phyloP scores from a whole-genome alignment of 108 stramenopile species.

The Skeletonema potamos region DNA sequence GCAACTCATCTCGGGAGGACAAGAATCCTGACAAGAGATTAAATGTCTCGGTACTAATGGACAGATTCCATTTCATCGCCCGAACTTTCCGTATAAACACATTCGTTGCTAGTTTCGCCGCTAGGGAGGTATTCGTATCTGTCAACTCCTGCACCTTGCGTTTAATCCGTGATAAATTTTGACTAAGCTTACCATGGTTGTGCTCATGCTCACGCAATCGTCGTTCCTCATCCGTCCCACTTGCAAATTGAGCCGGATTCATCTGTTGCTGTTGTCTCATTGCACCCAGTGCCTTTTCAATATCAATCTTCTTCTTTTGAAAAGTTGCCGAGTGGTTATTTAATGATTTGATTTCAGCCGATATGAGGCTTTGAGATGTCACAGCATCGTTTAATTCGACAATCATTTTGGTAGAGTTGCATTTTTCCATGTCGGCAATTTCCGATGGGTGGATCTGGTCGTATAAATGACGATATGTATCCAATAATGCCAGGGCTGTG shows the following conservation, averaged over 20 bases:
- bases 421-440: slow-evolving; percentile 67
- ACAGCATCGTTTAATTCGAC: slow-evolving; percentile 62
- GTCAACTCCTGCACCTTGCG: slow-evolving; percentile 61
- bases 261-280: slow-evolving; percentile 28
- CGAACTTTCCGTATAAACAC: slow-evolving; percentile 83
- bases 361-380: slow-evolving; percentile 8
- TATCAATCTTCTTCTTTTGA: slow-evolving; percentile 18
- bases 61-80: slow-evolving; percentile 82
- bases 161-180: slow-evolving; percentile 30
- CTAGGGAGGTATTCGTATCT: slow-evolving; percentile 40
- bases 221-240: slow-evolving; percentile 15
- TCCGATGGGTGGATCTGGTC: slow-evolving; percentile 64
- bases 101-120: slow-evolving; percentile 58
- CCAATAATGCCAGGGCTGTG: slow-evolving; percentile 67
- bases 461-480: slow-evolving; percentile 77
- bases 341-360: slow-evolving; percentile 14
- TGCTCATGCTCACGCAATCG: slow-evolving; percentile 4
- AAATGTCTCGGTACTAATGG: slow-evolving; percentile 66
- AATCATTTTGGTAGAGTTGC: slow-evolving; percentile 60
- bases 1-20: slow-evolving; percentile 38
- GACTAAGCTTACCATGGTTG: slow-evolving; percentile 13
- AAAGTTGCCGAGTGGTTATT: slow-evolving; percentile 15
- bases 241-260: slow-evolving; percentile 18
- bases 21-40: slow-evolving; percentile 62
- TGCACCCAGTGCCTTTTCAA: not conserved